Base-by-base conservation (phyloP, 2,329 filamentous ascomycete species). In the Ceratocystiopsis sp. region DNA sequence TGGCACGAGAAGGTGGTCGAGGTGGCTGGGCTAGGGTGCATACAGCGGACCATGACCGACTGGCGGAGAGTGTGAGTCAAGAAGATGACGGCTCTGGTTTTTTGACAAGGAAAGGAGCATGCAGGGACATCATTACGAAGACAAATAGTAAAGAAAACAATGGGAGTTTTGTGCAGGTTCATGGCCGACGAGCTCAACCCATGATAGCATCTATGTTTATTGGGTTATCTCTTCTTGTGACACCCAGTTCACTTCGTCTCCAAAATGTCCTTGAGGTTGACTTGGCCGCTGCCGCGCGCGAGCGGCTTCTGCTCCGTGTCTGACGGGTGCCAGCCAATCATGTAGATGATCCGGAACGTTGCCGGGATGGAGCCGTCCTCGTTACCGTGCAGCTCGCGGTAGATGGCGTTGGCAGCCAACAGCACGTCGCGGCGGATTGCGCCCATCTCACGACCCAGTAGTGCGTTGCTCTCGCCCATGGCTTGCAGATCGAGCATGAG, bases 1-100 rank as follows among this genome's bases (percentile, higher is more conserved):
- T 98, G 91, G 91, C 91, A 98, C 59, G 91, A 98, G 69, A 98
- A 95, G 73, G 74, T 95, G 49, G 85, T 96, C 5, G 91, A 98
- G 56, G 78, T 95, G 55, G 84, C 86, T 35, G 91, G 91, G 19
- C 69, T 86, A 52, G 91, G 91, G 38, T 85, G 83, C 60, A 91
- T 98, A 62, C 84, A 86, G 49, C 76, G 91, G 54, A 85, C 85
- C 51, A 95, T 98, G 87, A 91, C 85, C 37, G 91, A 98, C 68
- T 84, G 89, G 67, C 79, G 91, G 57, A 91, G 82, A 54, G 89
- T 93, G 53, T 93, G 66, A 29, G 25, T 2, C 25, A 29, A 4
- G 25, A 29, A 29, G 25, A 29, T 8, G 25, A 29, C 7, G 19
- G 19, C 19, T 21, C 7, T 7, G 19, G 19, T 7, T 21, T 21